Evolutionary conservation across 2,329 filamentous ascomycete genomes (phyloP), one percentile per base, ranked within the genome.

Genomic region (Diaporthe capsici): DNA sequence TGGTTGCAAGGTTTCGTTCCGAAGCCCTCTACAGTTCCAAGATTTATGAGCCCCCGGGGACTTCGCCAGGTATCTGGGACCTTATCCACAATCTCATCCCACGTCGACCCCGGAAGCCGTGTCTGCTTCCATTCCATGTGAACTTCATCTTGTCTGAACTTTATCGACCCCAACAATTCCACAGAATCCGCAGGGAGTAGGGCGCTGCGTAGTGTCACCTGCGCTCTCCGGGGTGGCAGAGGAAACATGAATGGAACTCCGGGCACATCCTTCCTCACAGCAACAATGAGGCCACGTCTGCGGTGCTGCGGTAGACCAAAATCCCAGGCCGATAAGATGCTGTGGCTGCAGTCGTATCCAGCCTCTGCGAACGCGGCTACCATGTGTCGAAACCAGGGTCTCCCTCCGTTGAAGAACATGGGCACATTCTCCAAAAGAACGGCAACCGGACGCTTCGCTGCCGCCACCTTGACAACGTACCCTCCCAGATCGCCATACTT

Each of bases 1-100:
- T 1, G 7, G 42, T 15, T 25, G 3, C 22, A 2, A 10, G n/a
- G 3, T 25, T n/a, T 3, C 2, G 7, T 17, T 3, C 3, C 1
- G 3, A 10, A 1, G 8, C 15, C 37, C 22, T 61, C 28, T 15
- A 39, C 2, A 17, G 12, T 15, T 9, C 60, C 60, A 22, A 63
- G 39, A 28, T 28, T 8, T 20, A 31, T 4, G 8, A 63, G 42
- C 1, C 39, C 39, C 2, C 7, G 0, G 15, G 1, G 15, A 2
- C 22, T 63, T 67, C 9, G 42, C 42, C 8, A 15, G 25, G 17
- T 2, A 0, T 15, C 3, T 0, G 39, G 61, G 7, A 65, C 28
- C 4, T 34, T 5, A 28, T n/a, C 61, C 9, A 34, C 10, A 15
- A 34, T 9, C 5, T 47, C 25, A 17, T 22, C 20, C 61, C 42